These are phyloP conservation scores for Phialophora macrospora DNA, from an alignment of 2,329 filamentous ascomycete genomes.

Conservation along the genomic window DNA sequence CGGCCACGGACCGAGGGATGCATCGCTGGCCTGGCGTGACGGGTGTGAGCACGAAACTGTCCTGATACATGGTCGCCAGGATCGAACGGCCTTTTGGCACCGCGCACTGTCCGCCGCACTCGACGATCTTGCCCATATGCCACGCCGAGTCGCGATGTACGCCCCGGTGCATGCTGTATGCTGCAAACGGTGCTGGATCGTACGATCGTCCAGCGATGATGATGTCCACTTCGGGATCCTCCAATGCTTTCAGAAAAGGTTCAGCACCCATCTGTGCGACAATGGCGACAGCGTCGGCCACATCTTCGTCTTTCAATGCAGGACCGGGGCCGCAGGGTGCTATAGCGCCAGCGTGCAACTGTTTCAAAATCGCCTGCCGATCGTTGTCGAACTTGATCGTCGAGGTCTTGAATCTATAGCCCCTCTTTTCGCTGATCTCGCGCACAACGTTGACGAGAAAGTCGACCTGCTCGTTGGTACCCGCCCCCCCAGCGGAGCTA, in stretches of 20 bases:
- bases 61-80: constrained; percentile 52
- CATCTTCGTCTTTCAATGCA: constrained; percentile 45
- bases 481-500: constrained; percentile 55
- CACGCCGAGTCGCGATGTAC: constrained; percentile 4
- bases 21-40: constrained; percentile 49
- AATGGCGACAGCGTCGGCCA: constrained; percentile 47
- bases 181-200: constrained; percentile 50
- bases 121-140: constrained; percentile 61
- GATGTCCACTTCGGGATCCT: constrained; percentile 51
- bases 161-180: constrained; percentile 48
- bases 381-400: constrained; percentile 6
- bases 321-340: constrained; percentile 46
- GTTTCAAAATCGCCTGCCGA: not conserved
- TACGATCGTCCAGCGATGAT: constrained; percentile 55
- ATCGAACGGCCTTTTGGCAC: constrained; percentile 54
- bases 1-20: constrained; percentile 57
- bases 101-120: constrained; percentile 57
- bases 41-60: constrained; percentile 56
- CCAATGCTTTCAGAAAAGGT: constrained; percentile 43
- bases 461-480: constrained; percentile 51
- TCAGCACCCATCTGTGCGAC: constrained; percentile 57
- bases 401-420: not conserved
- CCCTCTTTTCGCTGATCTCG: constrained; percentile 38
- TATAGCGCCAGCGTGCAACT: constrained; percentile 3
- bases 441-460: constrained; percentile 49